These are phyloP conservation scores for Coniochaeta sp. DNA, from an alignment of 2,329 filamentous ascomycete genomes.

Conservation along the genomic window DNA sequence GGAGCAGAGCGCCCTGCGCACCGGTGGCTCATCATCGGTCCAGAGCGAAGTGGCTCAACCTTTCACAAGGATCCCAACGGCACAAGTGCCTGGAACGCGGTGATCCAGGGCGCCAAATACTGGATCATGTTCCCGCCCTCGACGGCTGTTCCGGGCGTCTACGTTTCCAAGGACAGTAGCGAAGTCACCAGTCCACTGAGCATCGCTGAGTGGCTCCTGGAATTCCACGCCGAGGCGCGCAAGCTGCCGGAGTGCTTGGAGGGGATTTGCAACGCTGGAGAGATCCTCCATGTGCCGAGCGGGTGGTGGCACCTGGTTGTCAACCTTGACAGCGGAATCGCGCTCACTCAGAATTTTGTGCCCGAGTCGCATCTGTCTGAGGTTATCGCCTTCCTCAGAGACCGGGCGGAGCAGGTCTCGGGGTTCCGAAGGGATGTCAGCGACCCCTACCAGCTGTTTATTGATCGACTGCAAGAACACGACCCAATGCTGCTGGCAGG, in stretches of 20 bases:
- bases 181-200: constrained; percentile 91
- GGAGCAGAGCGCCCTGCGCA: constrained; percentile 74
- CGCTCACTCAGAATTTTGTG: constrained; percentile 93
- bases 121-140: constrained; percentile 96
- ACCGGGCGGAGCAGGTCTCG: constrained; percentile 79
- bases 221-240: constrained; percentile 80
- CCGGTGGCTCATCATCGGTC: constrained; percentile 88
- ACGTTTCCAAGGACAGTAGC: constrained; percentile 79
- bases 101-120: constrained; percentile 84
- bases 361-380: constrained; percentile 66
- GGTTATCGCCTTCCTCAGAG: constrained; percentile 70
- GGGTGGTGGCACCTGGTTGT: constrained; percentile 98
- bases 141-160: constrained; percentile 77
- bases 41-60: constrained; percentile 79
- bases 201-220: constrained; percentile 93
- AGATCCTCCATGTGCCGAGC: constrained; percentile 85
- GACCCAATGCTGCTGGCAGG: constrained; percentile 62
- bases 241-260: constrained; percentile 70
- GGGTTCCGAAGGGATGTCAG: constrained; percentile 68
- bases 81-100: constrained; percentile 87
- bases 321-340: constrained; percentile 77
- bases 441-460: constrained; percentile 70
- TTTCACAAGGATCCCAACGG: constrained; percentile 81
- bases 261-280: constrained; percentile 75
- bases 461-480: constrained; percentile 53